A percentile compares a stretch with the other conserved stretches of the same genome.
Conservation (phyloP, 441 rosid species). For the Theobroma grandiflorum region DNA sequence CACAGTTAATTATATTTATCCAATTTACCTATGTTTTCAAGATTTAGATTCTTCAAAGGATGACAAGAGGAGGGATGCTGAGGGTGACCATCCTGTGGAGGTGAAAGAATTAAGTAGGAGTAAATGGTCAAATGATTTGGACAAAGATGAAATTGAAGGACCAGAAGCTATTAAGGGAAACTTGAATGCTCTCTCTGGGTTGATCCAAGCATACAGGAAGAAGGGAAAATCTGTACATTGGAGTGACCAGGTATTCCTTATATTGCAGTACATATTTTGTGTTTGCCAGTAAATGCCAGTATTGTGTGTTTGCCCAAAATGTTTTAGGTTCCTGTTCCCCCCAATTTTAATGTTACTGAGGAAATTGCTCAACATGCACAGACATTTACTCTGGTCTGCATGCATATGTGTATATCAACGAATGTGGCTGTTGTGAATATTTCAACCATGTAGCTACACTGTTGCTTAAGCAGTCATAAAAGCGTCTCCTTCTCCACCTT, state of each 20-base stretch:
- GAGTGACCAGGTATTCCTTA: conserved; percentile 83
- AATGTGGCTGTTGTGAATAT: neutral
- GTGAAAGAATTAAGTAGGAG: conserved; percentile 77
- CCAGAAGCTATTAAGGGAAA: conserved; percentile 42
- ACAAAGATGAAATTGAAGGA: conserved; percentile 59
- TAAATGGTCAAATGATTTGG: conserved; percentile 85
- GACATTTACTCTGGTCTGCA: neutral
- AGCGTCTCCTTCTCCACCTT: neutral
- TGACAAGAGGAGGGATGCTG: conserved; percentile 57
- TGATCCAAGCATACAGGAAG: conserved; percentile 54
- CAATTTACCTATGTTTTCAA: conserved; percentile 22
- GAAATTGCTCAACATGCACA: neutral
- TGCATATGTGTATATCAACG: neutral
- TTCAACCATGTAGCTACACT: neutral
- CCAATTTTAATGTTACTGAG: neutral
- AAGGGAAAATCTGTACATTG: conserved; percentile 78
- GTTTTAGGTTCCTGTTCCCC: neutral
- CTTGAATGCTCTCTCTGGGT: conserved; percentile 55
- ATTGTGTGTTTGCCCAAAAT: neutral
- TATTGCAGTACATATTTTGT: neutral
- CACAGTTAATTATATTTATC: neutral
- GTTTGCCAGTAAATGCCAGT: neutral
- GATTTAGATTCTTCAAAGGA: conserved; percentile 43
- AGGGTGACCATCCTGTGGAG: conserved; percentile 48
- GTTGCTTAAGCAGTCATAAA: neutral